phyloP scores from a whole-genome alignment of 805 yeast species.

The Starmerella apicola region DNA sequence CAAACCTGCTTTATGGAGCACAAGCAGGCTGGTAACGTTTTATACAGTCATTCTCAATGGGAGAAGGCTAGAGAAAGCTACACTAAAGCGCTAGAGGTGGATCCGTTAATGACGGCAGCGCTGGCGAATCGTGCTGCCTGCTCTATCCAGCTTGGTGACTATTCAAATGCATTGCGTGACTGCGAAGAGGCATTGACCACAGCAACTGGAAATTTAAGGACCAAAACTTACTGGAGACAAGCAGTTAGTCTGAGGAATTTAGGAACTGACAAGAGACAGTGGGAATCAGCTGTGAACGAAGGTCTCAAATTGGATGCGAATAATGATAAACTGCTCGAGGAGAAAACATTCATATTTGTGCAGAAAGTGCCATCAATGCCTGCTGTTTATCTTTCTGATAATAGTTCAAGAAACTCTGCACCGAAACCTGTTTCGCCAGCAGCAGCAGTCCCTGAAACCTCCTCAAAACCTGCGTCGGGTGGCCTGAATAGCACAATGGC shows the following conservation, averaged over 20 bases:
- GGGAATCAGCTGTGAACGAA: slow-evolving; percentile 8
- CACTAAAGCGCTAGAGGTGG: slow-evolving; percentile 15
- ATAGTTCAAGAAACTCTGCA: too few relatives aligned
- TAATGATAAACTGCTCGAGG: slow-evolving; percentile 13
- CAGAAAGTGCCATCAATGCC: slow-evolving; percentile 9
- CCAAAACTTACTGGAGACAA: slow-evolving; percentile 16
- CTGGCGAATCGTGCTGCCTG: slow-evolving; percentile 22
- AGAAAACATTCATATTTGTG: slow-evolving; percentile 10
- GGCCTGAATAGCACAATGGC: background rate
- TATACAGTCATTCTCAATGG: slow-evolving; percentile 8
- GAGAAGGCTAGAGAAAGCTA: slow-evolving; percentile 12
- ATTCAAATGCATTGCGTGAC: slow-evolving; percentile 14
- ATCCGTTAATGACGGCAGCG: slow-evolving; percentile 16
- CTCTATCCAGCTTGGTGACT: slow-evolving; percentile 13
- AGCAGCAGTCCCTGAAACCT: background rate
- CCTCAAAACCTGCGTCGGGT: background rate
- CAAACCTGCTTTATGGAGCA: slow-evolving; percentile 14
- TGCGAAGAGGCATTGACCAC: slow-evolving; percentile 13
- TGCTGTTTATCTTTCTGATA: too few relatives aligned
- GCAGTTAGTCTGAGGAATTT: slow-evolving; percentile 15
- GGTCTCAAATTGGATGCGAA: slow-evolving; percentile 19
- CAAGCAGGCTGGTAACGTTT: slow-evolving; percentile 16
- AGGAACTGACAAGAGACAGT: slow-evolving; percentile 7
- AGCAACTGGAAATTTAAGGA: slow-evolving; percentile 5
- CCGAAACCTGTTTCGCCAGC: too few relatives aligned